A percentile compares a stretch with the other conserved stretches of the same genome.
These are phyloP conservation scores for Larix kaempferi DNA, from an alignment of 75 land plant genomes.

Conservation along the genomic window DNA sequence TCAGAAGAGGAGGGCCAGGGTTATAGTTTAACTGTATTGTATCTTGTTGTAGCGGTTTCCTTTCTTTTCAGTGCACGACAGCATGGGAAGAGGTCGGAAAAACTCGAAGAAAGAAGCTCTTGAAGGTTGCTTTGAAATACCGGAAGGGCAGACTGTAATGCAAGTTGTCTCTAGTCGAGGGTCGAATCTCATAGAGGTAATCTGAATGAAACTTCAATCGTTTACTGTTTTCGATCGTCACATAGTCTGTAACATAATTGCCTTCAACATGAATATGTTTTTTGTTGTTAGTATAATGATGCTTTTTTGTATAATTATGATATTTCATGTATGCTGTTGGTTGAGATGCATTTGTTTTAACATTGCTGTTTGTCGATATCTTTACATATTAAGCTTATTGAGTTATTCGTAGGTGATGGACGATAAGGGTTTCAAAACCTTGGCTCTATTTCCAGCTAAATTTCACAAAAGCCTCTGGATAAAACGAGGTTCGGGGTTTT, in stretches of 20 bases:
- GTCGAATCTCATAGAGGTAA: slow-evolving; percentile 86
- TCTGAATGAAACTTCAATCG: neutral
- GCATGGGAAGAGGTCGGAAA: slow-evolving; percentile 80
- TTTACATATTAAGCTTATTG: neutral
- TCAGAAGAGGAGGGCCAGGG: neutral
- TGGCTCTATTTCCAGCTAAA: slow-evolving; percentile 91
- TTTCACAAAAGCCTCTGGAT: slow-evolving; percentile 95
- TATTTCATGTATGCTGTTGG: neutral
- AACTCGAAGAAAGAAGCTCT: slow-evolving; percentile 53
- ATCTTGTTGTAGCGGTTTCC: neutral
- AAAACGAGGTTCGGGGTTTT: slow-evolving; percentile 53
- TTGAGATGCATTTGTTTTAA: neutral
- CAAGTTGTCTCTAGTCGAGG: slow-evolving; percentile 83
- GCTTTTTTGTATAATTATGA: neutral
- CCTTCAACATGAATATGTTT: neutral
- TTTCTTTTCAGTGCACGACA: neutral
- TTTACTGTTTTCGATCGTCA: neutral
- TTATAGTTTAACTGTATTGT: neutral
- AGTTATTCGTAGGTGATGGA: slow-evolving; percentile 63
- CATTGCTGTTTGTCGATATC: neutral
- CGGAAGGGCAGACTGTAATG: slow-evolving; percentile 61
- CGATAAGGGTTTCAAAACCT: slow-evolving; percentile 51
- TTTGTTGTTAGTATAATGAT: neutral
- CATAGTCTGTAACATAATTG: neutral
- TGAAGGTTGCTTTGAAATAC: slow-evolving; percentile 31